phyloP scores from a whole-genome alignment of 2,329 filamentous ascomycete genomes.

The Aspergillus aculeatinus region DNA sequence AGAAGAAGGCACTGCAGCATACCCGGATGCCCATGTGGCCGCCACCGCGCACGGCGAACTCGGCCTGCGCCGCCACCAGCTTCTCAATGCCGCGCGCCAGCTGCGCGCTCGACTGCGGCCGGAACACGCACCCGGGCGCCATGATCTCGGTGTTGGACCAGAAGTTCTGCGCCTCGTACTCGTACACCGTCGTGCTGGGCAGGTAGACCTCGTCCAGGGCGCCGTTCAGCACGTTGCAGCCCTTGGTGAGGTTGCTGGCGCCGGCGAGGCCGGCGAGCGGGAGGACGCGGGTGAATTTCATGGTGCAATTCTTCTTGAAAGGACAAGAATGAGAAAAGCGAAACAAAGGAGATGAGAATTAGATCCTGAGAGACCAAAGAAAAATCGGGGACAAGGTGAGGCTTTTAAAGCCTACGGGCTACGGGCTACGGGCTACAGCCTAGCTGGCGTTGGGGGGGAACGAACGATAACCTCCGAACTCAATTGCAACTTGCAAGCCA shows the following conservation, averaged over 20 bases:
- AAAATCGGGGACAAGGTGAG: background rate
- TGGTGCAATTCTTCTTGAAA: slow-evolving; percentile 3
- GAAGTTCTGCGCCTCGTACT: slow-evolving; percentile 33
- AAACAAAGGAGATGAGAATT: background rate
- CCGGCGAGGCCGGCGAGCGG: slow-evolving; percentile 14
- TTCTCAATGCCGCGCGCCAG: slow-evolving; percentile 25
- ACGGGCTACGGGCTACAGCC: too few species aligned
- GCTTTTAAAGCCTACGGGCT: background rate
- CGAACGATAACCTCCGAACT: too few species aligned
- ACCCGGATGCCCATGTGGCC: slow-evolving; percentile 37
- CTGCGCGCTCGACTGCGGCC: slow-evolving; percentile 28
- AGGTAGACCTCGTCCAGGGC: slow-evolving; percentile 25
- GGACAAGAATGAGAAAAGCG: background rate
- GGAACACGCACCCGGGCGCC: slow-evolving; percentile 36
- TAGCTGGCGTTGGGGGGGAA: too few species aligned
- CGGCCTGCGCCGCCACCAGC: slow-evolving; percentile 22
- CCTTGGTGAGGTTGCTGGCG: slow-evolving; percentile 10
- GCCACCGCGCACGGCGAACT: slow-evolving; percentile 36
- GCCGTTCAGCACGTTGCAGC: slow-evolving; percentile 21
- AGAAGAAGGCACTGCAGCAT: background rate
- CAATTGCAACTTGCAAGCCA: too few species aligned
- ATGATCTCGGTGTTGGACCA: slow-evolving; percentile 40
- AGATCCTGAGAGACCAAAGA: background rate
- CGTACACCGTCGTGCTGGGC: slow-evolving; percentile 26
- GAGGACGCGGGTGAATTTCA: slow-evolving; percentile 21